phyloP scores from a whole-genome alignment of 305 asterid genomes.

The Solanum hybrid region DNA sequence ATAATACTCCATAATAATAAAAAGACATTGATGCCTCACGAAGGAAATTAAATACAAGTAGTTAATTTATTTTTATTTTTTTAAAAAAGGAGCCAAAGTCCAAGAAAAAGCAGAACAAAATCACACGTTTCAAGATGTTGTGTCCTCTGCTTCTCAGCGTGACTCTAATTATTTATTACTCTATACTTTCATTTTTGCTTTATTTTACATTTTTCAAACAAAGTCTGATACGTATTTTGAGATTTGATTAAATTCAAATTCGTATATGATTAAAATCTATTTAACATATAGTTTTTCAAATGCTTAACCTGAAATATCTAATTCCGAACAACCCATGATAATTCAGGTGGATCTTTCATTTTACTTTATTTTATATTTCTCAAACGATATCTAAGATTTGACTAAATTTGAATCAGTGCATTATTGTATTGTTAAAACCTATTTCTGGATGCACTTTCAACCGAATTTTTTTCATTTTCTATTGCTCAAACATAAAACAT shows the following conservation, averaged over 20 bases:
- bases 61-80: not conserved
- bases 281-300: too few species aligned
- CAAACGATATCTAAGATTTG: too few species aligned
- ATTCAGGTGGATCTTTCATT: too few species aligned
- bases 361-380: too few species aligned
- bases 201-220: not conserved
- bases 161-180: not conserved
- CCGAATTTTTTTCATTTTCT: too few species aligned
- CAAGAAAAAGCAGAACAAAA: conserved; percentile 9
- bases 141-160: not conserved
- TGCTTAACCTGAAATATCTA: too few species aligned
- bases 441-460: too few species aligned
- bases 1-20: not conserved
- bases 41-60: conserved; percentile 1
- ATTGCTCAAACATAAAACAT: too few species aligned
- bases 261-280: accelerated
- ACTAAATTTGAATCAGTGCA: too few species aligned
- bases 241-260: not conserved
- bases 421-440: too few species aligned
- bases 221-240: not conserved
- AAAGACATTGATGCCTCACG: conserved; percentile 8
- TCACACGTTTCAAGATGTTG: conserved; percentile 18
- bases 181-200: not conserved
- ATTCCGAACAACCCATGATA: too few species aligned
- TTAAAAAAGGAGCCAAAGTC: conserved; percentile 1